phyloP scores from a whole-genome alignment of 2,329 filamentous ascomycete species.

The Lecanoromycetidae sp. region DNA sequence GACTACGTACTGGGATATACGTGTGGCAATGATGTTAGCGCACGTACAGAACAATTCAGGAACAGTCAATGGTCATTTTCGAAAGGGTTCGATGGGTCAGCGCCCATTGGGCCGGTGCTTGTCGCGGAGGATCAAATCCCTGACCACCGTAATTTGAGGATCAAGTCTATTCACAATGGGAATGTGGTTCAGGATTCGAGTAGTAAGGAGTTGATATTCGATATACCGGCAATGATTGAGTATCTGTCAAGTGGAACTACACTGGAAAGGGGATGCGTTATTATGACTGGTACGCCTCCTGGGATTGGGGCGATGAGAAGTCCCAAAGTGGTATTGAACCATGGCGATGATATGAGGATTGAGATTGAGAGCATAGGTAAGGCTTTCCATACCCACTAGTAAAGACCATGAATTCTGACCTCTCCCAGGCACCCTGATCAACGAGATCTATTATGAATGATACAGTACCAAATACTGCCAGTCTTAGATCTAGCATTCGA shows the following conservation, averaged over 20 bases:
- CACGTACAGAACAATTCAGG: constrained; percentile 42
- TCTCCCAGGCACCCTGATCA: not conserved
- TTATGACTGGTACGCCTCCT: constrained; percentile 56
- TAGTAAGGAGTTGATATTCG: constrained; percentile 53
- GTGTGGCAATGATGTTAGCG: constrained; percentile 63
- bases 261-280: constrained; percentile 49
- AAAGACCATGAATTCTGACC: not conserved
- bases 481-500: too few species aligned
- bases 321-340: constrained; percentile 54
- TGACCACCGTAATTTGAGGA: constrained; percentile 45
- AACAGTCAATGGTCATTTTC: constrained; percentile 53
- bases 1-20: constrained; percentile 62
- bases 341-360: constrained; percentile 59
- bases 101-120: constrained; percentile 59
- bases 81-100: constrained; percentile 65
- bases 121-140: constrained; percentile 44
- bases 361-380: constrained; percentile 50
- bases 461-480: too few species aligned
- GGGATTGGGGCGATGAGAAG: constrained; percentile 60
- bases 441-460: constrained; percentile 1
- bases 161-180: constrained; percentile 49
- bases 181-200: constrained; percentile 37
- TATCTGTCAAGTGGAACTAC: constrained; percentile 51
- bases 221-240: constrained; percentile 44
- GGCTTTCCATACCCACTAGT: not conserved